Evolutionary conservation across 2,329 filamentous ascomycete genomes (phyloP), one percentile per base, ranked within the genome.

Genomic region (Monosporascus sp.): DNA sequence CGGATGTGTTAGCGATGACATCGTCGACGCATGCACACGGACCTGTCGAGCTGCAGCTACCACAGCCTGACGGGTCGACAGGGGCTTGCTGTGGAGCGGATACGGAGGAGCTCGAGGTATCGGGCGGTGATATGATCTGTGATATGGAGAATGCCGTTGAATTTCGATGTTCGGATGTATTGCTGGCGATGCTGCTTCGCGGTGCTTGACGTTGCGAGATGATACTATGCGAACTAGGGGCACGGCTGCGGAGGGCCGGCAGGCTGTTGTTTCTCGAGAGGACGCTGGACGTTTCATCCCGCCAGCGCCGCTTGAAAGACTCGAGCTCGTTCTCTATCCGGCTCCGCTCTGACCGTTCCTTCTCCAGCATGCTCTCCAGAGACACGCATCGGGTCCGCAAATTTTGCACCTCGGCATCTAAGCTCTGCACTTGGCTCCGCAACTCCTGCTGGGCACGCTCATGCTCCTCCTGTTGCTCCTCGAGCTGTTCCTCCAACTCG

Each of bases 401-500:
- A 18, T 83, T 81, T 63, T 88, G 82, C 3, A 89, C 73, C 60
- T 90, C 85, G 36, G 79, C 72, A 60, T 89, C 85, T 4, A 91
- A 75, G 47, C 73, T 72, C 44, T 73, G 74, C 25, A 86, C 77
- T 55, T 80, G 79, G n/a, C 80, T 77, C 60, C 77, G 77, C 54
- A 84, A 62, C 5, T 82, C 83, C 51, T 77, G 71, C 58, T 86
- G 80, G 46, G 75, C 72, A 57, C 83, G 78, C 7, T 84, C 79
- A 48, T 82, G 73, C 17, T 75, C 75, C 41, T 80, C 79, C 62
- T 79, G 82, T 46, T 82, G 74, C 55, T 84, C 79, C 4, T 86
- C 82, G 7, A 88, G 72, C 64, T 85, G 81, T 60, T 86, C 82
- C 68, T 89, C 84, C 35, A 88, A 73, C 66, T 87, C 92, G 39